Percentiles rank a stretch among this genome's conserved stretches.
These are phyloP conservation scores for Plasmodium coatneyi DNA, from an alignment of 169 alveolate species.

Conservation along the genomic window DNA sequence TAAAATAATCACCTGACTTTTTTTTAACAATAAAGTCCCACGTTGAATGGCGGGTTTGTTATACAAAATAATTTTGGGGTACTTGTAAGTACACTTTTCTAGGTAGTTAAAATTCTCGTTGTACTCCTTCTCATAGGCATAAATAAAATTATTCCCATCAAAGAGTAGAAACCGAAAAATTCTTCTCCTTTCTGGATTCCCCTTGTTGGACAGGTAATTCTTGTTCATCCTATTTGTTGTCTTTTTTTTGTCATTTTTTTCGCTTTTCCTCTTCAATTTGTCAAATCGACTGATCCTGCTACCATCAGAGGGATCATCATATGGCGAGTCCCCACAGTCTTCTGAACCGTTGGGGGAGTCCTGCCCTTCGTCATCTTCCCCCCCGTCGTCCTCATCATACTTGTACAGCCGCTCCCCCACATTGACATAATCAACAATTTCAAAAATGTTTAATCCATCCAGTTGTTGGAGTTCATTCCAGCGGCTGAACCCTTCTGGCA, in stretches of 20 bases:
- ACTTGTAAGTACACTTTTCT: constrained; percentile 44
- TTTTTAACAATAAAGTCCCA: constrained; percentile 45
- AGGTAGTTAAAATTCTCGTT: constrained; percentile 67
- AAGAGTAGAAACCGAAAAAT: constrained; percentile 69
- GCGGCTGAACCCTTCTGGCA: constrained; percentile 10
- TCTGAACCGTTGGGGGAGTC: constrained; percentile 2
- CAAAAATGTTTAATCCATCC: constrained; percentile 62
- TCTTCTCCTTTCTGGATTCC: constrained; percentile 16
- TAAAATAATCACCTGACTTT: constrained; percentile 36
- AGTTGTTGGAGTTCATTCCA: constrained; percentile 18
- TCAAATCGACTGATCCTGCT: background rate
- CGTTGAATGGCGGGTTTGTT: constrained; percentile 65
- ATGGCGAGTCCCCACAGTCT: background rate
- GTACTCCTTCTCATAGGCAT: constrained; percentile 69
- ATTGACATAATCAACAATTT: constrained; percentile 67
- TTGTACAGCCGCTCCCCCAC: constrained; percentile 57
- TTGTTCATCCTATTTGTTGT: constrained; percentile 3
- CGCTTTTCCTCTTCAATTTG: constrained; percentile 3
- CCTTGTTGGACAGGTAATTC: background rate
- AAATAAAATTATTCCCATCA: constrained; percentile 62
- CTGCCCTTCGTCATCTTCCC: constrained; percentile 9
- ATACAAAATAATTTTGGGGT: constrained; percentile 67
- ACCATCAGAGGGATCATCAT: background rate
- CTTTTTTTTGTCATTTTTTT: background rate
- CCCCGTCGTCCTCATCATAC: constrained; percentile 27